These are phyloP conservation scores for Malus orientalis DNA, from an alignment of 306 rosid genomes.

Conservation along the genomic window DNA sequence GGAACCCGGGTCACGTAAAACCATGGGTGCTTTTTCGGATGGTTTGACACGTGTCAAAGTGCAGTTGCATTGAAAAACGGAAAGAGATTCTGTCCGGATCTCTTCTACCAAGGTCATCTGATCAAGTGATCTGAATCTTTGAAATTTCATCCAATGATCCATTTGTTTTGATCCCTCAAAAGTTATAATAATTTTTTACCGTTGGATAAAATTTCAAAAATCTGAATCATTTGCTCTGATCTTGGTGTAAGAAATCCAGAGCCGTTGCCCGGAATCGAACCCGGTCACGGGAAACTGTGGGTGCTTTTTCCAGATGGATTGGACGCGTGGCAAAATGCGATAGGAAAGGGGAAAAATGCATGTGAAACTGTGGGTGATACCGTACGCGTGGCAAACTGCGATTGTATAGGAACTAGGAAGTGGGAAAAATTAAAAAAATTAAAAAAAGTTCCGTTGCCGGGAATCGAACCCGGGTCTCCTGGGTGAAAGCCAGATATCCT, in stretches of 20 bases:
- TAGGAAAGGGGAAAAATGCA: neutral
- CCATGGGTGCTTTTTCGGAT: neutral
- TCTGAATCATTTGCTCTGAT: rapidly evolving
- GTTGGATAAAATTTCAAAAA: rapidly evolving
- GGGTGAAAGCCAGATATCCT: constrained; percentile 99
- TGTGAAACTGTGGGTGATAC: neutral
- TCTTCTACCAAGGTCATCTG: no score
- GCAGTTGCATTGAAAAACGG: neutral
- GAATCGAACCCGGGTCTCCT: constrained; percentile 99
- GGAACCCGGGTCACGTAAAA: constrained; percentile 37
- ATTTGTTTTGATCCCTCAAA: no score
- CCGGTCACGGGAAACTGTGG: neutral
- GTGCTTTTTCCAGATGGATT: neutral
- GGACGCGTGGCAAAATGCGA: neutral
- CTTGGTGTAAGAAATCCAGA: no score
- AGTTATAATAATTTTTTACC: no score
- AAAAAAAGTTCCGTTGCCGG: constrained; percentile 59
- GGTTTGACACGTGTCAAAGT: neutral
- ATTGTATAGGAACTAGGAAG: neutral
- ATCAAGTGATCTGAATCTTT: no score
- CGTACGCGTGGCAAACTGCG: neutral
- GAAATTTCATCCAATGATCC: no score
- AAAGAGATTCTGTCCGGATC: no score
- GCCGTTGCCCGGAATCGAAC: neutral
- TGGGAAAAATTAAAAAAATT: rapidly evolving